These are phyloP conservation scores for Prunus fruticosa DNA, from an alignment of 306 rosid genomes.

Conservation along the genomic window DNA sequence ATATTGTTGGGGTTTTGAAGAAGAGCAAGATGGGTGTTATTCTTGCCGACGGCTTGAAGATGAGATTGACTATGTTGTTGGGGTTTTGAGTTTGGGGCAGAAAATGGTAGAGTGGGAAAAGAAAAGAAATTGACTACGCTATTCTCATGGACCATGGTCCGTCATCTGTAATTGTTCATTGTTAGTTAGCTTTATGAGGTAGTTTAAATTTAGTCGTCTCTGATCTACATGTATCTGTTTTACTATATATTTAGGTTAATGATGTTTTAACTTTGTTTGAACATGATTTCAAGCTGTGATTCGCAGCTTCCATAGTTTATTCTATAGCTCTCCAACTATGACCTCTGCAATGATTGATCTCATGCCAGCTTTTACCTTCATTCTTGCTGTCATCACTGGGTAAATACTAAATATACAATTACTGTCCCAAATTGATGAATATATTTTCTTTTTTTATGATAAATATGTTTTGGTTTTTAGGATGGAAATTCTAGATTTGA, in stretches of 20 bases:
- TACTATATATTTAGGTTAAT: too few relatives aligned
- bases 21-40: too few relatives aligned
- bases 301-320: not conserved
- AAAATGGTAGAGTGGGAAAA: too few relatives aligned
- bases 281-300: conserved; percentile 6
- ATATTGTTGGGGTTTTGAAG: too few relatives aligned
- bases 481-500: conserved; percentile 45
- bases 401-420: not conserved
- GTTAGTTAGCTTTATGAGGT: conserved; percentile 29
- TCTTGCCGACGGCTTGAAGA: too few relatives aligned
- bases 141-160: not conserved
- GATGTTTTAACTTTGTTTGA: too few relatives aligned
- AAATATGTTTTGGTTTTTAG: conserved; percentile 16
- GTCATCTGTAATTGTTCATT: conserved; percentile 26
- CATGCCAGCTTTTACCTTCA: conserved; percentile 46
- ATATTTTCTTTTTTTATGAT: too few relatives aligned
- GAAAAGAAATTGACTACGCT: too few relatives aligned
- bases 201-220: not conserved
- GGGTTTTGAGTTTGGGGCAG: too few relatives aligned
- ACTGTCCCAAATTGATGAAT: not conserved
- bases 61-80: too few relatives aligned
- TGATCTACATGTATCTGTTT: too few relatives aligned
- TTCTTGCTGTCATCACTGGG: conserved; percentile 35
- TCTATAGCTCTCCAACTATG: conserved; percentile 47
- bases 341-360: conserved; percentile 41